Evolutionary conservation across 78 protist species (phyloP), one percentile per base, ranked within the genome.

Genomic region (Thecamonas trahens): DNA sequence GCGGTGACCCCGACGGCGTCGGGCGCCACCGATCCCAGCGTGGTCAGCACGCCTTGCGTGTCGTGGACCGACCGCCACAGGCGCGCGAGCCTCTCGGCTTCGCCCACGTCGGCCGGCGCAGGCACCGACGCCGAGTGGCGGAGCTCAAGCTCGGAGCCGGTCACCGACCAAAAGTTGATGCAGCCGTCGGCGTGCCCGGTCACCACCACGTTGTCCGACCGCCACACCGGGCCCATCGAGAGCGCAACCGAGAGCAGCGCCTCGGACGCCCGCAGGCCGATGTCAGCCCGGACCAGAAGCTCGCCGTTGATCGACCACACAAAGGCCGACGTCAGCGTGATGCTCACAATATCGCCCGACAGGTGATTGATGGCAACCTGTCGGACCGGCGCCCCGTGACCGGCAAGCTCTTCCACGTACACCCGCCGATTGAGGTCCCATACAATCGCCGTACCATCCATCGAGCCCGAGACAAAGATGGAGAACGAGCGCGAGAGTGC

Each of bases 371-470:
- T 57, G 44, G 61, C 35, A 4, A 76, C 20, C 26, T 20, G 15
- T 29, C 18, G n/a, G 32, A 76, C 54, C 2, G 67, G 28, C 45
- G 24, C 50, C 24, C 67, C 32, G 38, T 61, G 67, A 24, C 64
- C 64, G n/a, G 31, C n/a, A 38, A 70, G 34, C 58, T 59, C 61
- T 8, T 76, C 59, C 22, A 71, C 24, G 45, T 73, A 88, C 1
- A 59, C n/a, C 17, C 68, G 57, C 45, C 87, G 61, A 50, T 85
- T 84, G 29, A 88, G 73, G 70, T 85, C 89, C 93, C 93, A 88
- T 32, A 87, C 44, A 60, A 60, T 60, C 70, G 71, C 61, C 13
- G 79, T 85, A 13, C 66, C 69, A 28, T 85, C 91, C 44, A 66
- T 64, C 3, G 85, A 53, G n/a, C 88, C 88, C 32, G 67, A 39